phyloP scores from a whole-genome alignment of 2,329 filamentous ascomycete species.

The Ophiocordyceps sinensis region DNA sequence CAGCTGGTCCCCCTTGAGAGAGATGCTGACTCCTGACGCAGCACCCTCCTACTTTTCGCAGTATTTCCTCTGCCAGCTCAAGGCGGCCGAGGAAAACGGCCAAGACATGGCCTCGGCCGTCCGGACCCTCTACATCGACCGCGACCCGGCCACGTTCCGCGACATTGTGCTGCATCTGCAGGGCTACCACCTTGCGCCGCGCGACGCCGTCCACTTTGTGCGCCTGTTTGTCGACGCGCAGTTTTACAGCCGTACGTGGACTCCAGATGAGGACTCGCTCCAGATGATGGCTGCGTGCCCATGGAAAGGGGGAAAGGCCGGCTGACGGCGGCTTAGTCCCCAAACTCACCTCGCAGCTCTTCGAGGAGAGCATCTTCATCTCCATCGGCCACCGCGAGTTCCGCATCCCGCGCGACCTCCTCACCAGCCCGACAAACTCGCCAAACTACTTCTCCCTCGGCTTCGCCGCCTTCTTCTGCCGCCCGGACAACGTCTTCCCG shows the following conservation, averaged over 20 bases:
- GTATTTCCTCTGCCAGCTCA: slow-evolving; percentile 77
- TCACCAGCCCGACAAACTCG: slow-evolving; percentile 73
- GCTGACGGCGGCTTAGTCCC: slow-evolving; percentile 46
- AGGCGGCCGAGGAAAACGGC: slow-evolving; percentile 43
- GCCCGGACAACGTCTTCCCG: slow-evolving; percentile 68
- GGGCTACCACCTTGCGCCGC: slow-evolving; percentile 75
- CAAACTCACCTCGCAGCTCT: slow-evolving; percentile 77
- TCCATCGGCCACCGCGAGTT: slow-evolving; percentile 79
- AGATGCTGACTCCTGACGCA: slow-evolving; percentile 17
- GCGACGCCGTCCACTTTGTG: slow-evolving; percentile 76
- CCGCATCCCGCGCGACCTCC: slow-evolving; percentile 78
- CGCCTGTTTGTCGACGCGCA: slow-evolving; percentile 88
- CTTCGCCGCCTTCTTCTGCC: slow-evolving; percentile 76
- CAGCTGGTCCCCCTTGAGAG: too few relatives aligned
- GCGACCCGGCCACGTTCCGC: slow-evolving; percentile 75
- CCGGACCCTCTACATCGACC: slow-evolving; percentile 85
- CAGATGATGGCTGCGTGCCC: too few relatives aligned
- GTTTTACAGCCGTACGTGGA: slow-evolving; percentile 67
- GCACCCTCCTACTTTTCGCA: slow-evolving; percentile 94
- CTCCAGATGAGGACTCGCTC: too few relatives aligned
- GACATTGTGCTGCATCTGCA: slow-evolving; percentile 86
- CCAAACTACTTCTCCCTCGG: slow-evolving; percentile 93
- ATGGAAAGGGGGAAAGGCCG: background rate
- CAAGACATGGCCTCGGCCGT: slow-evolving; percentile 36
- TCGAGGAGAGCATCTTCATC: slow-evolving; percentile 84